A percentile compares a stretch with the other conserved stretches of the same genome.
These are phyloP conservation scores for Pseudogymnoascus sp. DNA, from an alignment of 2,329 filamentous ascomycete genomes.

Conservation along the genomic window DNA sequence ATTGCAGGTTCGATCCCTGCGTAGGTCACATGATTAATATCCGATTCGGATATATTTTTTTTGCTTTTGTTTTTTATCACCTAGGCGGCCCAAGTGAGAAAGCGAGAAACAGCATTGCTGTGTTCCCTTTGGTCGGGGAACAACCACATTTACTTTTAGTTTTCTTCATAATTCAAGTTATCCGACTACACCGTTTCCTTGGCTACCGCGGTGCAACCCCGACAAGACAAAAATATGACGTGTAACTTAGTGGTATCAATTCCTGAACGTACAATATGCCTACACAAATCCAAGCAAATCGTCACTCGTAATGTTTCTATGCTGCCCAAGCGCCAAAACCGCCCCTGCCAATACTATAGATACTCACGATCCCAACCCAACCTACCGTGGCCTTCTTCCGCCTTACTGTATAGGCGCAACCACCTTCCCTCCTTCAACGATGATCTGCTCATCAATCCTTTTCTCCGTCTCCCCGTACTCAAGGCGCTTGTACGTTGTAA, in stretches of 20 bases:
- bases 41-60: not conserved
- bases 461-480: constrained; percentile 54
- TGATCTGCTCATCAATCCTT: constrained; percentile 56
- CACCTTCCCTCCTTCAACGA: constrained; percentile 54
- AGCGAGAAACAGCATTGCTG: not conserved
- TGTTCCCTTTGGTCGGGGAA: not conserved
- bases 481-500: constrained; percentile 86
- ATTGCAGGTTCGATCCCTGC: constrained; percentile 40
- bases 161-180: not conserved
- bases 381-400: not conserved
- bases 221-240: not conserved
- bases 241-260: not conserved
- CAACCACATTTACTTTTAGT: not conserved
- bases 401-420: constrained; percentile 10
- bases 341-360: not conserved
- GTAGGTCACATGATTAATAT: constrained; percentile 21
- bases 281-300: constrained; percentile 5
- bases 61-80: not conserved
- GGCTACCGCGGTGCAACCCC: not conserved
- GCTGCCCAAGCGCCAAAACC: constrained; percentile 6
- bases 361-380: not conserved
- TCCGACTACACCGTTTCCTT: not conserved
- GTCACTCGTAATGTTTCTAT: constrained; percentile 1
- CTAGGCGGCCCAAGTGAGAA: not conserved
- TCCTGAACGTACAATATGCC: constrained; percentile 5